A percentile compares a stretch with the other conserved stretches of the same genome.
Evolutionary conservation across 106 monocot genomes (phyloP).

Genomic region (Platanthera guangdongensis): DNA sequence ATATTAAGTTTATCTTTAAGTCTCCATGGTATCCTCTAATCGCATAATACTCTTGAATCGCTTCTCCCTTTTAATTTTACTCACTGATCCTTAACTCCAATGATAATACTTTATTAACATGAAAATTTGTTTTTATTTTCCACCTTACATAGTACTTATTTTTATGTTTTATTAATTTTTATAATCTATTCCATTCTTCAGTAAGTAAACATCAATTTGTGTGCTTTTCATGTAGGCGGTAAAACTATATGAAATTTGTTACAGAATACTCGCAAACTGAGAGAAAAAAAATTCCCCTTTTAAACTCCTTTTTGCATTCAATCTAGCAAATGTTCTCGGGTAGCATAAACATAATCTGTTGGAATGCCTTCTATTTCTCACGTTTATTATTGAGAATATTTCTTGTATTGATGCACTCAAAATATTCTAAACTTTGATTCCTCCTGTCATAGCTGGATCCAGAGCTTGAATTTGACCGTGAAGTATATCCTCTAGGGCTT

Average conservation of each 20-base stretch:
- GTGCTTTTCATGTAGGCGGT: background rate
- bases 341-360: background rate
- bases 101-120: background rate
- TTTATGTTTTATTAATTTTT: background rate
- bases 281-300: background rate
- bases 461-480: slow-evolving; percentile 98
- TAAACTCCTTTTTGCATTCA: background rate
- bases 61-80: too few species aligned
- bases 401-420: background rate
- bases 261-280: background rate
- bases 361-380: background rate
- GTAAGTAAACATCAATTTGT: too few species aligned
- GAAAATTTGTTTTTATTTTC: background rate
- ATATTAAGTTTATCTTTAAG: too few species aligned
- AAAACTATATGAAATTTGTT: background rate
- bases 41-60: too few species aligned
- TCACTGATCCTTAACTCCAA: too few species aligned
- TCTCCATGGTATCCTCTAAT: too few species aligned
- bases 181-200: background rate
- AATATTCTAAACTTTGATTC: background rate
- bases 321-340: background rate
- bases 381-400: background rate
- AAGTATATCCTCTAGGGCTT: slow-evolving; percentile 97
- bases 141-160: background rate
- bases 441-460: slow-evolving; percentile 75